These are phyloP conservation scores for Coniochaeta pulveracea DNA, from an alignment of 2,329 filamentous ascomycete species.

Conservation along the genomic window DNA sequence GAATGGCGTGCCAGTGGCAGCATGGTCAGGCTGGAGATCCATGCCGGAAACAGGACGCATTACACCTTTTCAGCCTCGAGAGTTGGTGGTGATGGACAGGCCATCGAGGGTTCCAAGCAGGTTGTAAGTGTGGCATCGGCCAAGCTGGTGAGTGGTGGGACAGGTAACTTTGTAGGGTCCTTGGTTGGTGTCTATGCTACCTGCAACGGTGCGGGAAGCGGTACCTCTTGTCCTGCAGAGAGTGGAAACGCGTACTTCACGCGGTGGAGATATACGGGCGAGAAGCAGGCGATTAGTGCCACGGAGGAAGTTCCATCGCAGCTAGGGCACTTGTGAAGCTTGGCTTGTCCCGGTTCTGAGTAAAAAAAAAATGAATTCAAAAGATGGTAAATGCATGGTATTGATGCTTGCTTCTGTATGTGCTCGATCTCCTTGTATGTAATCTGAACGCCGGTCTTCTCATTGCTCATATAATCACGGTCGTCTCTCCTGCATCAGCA, in stretches of 20 bases:
- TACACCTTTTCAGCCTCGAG: constrained; percentile 18
- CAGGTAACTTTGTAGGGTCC: constrained; percentile 20
- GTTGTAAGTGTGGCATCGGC: constrained; percentile 17
- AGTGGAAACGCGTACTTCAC: constrained; percentile 18
- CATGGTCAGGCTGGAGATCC: constrained; percentile 18
- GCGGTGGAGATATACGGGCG: constrained; percentile 10
- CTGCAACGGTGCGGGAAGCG: constrained; percentile 21
- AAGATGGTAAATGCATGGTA: no score
- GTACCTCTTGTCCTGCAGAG: constrained; percentile 15
- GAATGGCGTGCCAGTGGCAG: constrained; percentile 10
- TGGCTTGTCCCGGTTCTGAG: no score
- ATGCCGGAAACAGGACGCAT: constrained; percentile 16
- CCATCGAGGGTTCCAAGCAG: constrained; percentile 8
- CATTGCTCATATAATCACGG: no score
- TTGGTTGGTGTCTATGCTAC: constrained; percentile 23
- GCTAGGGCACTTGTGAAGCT: no score
- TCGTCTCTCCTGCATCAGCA: no score
- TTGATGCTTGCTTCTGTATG: no score
- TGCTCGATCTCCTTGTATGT: no score
- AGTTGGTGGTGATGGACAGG: neutral
- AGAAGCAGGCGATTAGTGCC: neutral
- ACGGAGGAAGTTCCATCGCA: neutral
- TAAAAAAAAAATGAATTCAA: no score
- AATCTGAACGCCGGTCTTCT: no score
- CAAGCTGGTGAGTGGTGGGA: constrained; percentile 19